These are phyloP conservation scores for Colletotrichum sublineola DNA, from an alignment of 2,329 filamentous ascomycete species.

Conservation along the genomic window DNA sequence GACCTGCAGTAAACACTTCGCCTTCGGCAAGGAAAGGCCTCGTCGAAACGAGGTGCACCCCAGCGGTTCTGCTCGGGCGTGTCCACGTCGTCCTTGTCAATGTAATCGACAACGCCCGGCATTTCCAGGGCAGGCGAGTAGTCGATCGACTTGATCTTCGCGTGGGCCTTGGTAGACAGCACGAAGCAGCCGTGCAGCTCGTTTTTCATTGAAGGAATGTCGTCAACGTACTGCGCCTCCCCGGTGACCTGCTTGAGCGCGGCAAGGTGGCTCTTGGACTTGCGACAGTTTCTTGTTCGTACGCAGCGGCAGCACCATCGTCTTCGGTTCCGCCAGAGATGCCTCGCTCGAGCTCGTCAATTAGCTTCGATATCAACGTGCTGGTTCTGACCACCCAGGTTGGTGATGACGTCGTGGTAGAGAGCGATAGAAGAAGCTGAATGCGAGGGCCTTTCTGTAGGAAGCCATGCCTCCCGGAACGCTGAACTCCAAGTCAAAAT, in stretches of 20 bases:
- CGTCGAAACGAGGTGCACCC: conserved; percentile 86
- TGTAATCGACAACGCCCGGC: conserved; percentile 85
- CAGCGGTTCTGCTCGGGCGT: conserved; percentile 87
- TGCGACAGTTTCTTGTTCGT: conserved; percentile 85
- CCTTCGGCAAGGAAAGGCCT: conserved; percentile 93
- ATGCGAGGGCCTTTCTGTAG: conserved; percentile 89
- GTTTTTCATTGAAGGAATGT: conserved; percentile 88
- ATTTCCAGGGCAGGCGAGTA: conserved; percentile 82
- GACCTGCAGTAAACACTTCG: conserved; percentile 88
- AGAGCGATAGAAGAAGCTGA: conserved; percentile 98
- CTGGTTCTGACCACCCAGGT: conserved; percentile 62
- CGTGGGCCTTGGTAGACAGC: conserved; percentile 88
- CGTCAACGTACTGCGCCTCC: conserved; percentile 96
- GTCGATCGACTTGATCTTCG: conserved; percentile 85
- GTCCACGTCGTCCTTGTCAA: conserved; percentile 87
- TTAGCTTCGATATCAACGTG: conserved; percentile 78
- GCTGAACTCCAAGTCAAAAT: conserved; percentile 90
- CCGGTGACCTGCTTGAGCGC: conserved; percentile 94
- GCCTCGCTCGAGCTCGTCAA: conserved; percentile 86
- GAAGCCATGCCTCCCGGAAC: conserved; percentile 98
- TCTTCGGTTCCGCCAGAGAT: conserved; percentile 88
- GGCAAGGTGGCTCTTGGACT: conserved; percentile 87
- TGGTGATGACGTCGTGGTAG: conserved; percentile 86
- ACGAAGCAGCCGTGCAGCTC: conserved; percentile 92
- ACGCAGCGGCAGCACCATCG: conserved; percentile 78